Base-by-base conservation (phyloP, 768 basidiomycete species). In the Lactarius vividus region DNA sequence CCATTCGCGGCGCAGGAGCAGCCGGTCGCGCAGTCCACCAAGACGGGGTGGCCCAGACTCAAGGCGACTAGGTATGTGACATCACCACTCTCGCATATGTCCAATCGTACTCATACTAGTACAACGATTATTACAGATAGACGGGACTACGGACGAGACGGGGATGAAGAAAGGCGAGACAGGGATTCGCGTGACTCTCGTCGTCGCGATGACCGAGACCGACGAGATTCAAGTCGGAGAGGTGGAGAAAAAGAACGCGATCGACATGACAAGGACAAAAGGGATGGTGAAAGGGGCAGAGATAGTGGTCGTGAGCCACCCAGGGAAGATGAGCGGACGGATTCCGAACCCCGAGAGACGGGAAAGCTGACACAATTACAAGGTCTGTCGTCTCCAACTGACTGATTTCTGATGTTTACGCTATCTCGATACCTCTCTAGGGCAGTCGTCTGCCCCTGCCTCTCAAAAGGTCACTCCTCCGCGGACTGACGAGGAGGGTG, bases 231-330 rank as follows among this genome's bases (percentile, higher is more conserved):
- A 55, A 49, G 59, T 39, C 59, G 71, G 39, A 52, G 53, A 26
- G 69, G 65, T 37, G 62, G 63, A 58, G 69, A 69, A 4, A 66
- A 72, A 33, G 72, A 73, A 62, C 60, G 73, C 37, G 69, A 69
- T 55, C 55, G 67, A 18, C 10, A 70, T 15, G 67, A 69, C 23
- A 60, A 35, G 55, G 65, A 67, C 31, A 69, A 66, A 42, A 76
- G 79, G 40, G 78, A 83, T 33, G 73, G 73, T 53, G 85, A 86
- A 65, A 76, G 77, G 64, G 80, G 77, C 67, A 74, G 75, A 16
- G 66, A 71, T 33, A 76, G 72, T 11, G 75, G 71, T 61, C 73
- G 72, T 52, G 81, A 83, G 42, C 74, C 77, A 63, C 79, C 79
- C 53, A 74, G 73, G 66, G 83, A 82, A 55, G 72, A 74, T 61